Evolutionary conservation across 768 basidiomycete species (phyloP), one percentile per base, ranked within the genome.

Genomic region (Mycena amicta): DNA sequence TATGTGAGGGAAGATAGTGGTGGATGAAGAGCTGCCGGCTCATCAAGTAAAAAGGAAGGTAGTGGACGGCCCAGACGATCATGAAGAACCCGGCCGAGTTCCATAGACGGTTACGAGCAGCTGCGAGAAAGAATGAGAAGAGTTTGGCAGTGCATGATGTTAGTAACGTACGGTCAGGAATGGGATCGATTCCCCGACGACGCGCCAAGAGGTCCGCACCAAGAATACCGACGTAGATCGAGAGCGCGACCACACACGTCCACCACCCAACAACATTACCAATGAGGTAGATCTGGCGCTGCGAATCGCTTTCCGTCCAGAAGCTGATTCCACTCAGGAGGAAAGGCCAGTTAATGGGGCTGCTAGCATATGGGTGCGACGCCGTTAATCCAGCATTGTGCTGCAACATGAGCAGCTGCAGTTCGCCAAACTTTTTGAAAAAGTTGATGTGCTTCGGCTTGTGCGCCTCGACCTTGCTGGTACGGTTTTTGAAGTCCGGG

Each of bases 331-430:
- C 97, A 61, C 81, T 93, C 27, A 98, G 75, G 37, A 95, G 83
- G 87, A 98, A 98, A 5, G 97, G 97, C 97, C 97, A 99, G 71
- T 96, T 95, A 74, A 98, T 88, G 4, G 97, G 95, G n/a, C 81
- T 82, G 58, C 91, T 92, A 3, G 97, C 95, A 71, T 99, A 99
- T 40, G 97, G 97, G 70, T 99, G 97, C 3, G 90, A 92, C n/a
- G 94, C 92, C 25, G 94, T 96, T 62, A 99, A 80, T 22, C 95
- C 97, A n/a, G 97, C 95, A 67, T 99, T 99, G 78, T 99, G 97
- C 70, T 97, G 94, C 63, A 98, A 75, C 96, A 98, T 98, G 55
- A 96, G 77, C 43, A 96, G 75, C 68, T 99, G 97, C 29, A 98
- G 78, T 72, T 99, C 96, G 27, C 79, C 84, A 67, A 95, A 98